Evolutionary conservation across 129 eudicot species (phyloP).

Genomic region (Deinandra increscens): DNA sequence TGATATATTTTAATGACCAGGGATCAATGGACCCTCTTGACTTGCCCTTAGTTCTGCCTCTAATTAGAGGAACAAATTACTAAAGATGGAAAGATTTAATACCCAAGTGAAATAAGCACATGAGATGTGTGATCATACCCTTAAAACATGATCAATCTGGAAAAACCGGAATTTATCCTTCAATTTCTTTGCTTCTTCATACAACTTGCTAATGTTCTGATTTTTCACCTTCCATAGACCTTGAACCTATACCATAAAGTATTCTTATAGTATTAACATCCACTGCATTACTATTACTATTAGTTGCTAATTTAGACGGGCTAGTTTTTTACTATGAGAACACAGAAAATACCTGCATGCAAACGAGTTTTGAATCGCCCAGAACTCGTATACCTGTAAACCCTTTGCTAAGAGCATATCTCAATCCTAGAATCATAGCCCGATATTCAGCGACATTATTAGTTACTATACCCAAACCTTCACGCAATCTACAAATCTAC

Average conservation of each 20-base stretch:
- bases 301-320: neutral
- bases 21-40: no score
- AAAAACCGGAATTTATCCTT: conserved; percentile 69
- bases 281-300: conserved; percentile 4
- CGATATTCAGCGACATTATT: conserved; percentile 87
- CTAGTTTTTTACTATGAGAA: neutral
- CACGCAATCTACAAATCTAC: conserved; percentile 80
- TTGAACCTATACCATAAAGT: conserved; percentile 48
- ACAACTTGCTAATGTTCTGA: conserved; percentile 57
- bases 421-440: conserved; percentile 79
- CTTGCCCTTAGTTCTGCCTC: no score
- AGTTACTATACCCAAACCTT: conserved; percentile 87
- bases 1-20: no score
- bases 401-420: conserved; percentile 80
- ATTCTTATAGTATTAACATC: neutral
- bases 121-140: conserved; percentile 45
- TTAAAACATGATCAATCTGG: conserved; percentile 63
- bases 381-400: conserved; percentile 68
- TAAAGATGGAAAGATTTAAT: neutral
- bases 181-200: conserved; percentile 67
- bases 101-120: neutral
- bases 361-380: conserved; percentile 93
- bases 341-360: conserved; percentile 69
- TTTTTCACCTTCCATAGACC: conserved; percentile 84
- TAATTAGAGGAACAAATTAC: neutral